phyloP scores from a whole-genome alignment of 768 basidiomycete genomes.

The Leccinum rimulosum region DNA sequence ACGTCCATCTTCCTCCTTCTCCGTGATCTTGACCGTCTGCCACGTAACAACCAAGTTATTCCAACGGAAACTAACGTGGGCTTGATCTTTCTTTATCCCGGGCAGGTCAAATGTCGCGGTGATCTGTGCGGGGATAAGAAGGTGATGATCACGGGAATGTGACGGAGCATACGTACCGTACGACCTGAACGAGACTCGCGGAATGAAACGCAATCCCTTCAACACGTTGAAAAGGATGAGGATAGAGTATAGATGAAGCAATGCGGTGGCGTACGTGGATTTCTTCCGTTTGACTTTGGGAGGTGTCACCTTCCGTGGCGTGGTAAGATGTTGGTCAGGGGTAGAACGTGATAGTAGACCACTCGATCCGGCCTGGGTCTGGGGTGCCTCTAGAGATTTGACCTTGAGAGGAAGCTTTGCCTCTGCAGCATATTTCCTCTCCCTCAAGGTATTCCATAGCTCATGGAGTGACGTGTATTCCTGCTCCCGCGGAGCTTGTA shows the following conservation, averaged over 20 bases:
- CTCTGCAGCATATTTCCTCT: conserved; percentile 64
- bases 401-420: conserved; percentile 69
- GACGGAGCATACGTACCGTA: conserved; percentile 35
- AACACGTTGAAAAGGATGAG: conserved; percentile 18
- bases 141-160: conserved; percentile 12
- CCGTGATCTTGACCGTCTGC: conserved; percentile 56
- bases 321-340: conserved; percentile 23
- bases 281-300: conserved; percentile 55
- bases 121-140: conserved; percentile 39
- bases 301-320: conserved; percentile 29
- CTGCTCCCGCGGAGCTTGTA: conserved; percentile 18
- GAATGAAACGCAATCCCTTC: conserved; percentile 54
- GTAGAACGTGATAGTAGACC: conserved; percentile 18
- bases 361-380: conserved; percentile 23
- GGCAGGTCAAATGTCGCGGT: conserved; percentile 70
- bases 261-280: conserved; percentile 54
- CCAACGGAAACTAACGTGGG: conserved; percentile 72
- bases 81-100: conserved; percentile 68
- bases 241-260: conserved; percentile 4
- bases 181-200: conserved; percentile 70
- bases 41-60: conserved; percentile 63
- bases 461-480: conserved; percentile 44
- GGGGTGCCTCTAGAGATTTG: conserved; percentile 53
- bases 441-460: conserved; percentile 65
- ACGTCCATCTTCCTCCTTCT: conserved; percentile 59